Conservation (phyloP, 371 early-diverging fungal species). For the Mucor indicus region DNA sequence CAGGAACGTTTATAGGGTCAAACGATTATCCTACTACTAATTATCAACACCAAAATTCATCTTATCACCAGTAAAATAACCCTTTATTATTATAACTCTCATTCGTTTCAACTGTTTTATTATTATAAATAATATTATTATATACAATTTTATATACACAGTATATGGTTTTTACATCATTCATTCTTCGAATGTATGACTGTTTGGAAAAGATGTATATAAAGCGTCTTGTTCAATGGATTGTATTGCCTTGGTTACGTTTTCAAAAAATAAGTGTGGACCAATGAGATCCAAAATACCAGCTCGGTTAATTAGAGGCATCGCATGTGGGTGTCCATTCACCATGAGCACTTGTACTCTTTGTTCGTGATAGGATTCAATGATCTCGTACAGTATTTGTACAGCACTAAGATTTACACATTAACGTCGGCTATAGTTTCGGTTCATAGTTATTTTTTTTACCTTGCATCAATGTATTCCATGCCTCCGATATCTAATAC, state of each 20-base stretch:
- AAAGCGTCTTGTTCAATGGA: conserved; percentile 30
- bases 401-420: conserved; percentile 73
- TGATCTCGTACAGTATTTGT: conserved; percentile 77
- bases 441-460: conserved; percentile 1
- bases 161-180: too few species aligned
- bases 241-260: conserved; percentile 29
- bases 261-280: conserved; percentile 42
- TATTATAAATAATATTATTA: too few species aligned
- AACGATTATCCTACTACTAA: too few species aligned
- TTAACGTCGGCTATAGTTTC: neutral
- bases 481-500: conserved; percentile 86
- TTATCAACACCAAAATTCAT: too few species aligned
- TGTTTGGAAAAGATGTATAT: conserved; percentile 10
- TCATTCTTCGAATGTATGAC: conserved; percentile 1
- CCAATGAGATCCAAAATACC: conserved; percentile 65
- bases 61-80: too few species aligned
- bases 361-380: conserved; percentile 71
- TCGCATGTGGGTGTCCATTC: conserved; percentile 64
- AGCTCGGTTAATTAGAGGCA: conserved; percentile 58
- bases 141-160: too few species aligned
- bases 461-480: conserved; percentile 81
- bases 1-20: too few species aligned
- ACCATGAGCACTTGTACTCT: conserved; percentile 75
- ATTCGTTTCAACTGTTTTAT: too few species aligned
- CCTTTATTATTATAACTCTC: too few species aligned